These are phyloP conservation scores for Tephrocybe sp. DNA, from an alignment of 768 basidiomycete genomes.

Conservation along the genomic window DNA sequence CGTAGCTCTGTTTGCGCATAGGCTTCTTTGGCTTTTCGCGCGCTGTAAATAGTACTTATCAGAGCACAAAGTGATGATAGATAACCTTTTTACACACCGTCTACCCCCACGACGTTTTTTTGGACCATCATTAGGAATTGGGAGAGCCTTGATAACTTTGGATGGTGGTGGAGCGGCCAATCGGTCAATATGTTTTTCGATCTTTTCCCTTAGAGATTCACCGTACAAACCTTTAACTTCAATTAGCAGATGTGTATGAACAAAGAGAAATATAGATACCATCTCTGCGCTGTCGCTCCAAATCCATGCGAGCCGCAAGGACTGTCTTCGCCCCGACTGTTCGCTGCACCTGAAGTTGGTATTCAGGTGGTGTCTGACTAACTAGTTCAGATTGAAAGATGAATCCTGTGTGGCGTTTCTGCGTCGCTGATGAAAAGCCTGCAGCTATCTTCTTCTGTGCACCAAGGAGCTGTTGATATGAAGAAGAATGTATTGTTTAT, in stretches of 20 bases:
- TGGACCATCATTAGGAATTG: conserved; percentile 91
- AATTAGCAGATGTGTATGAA: background rate
- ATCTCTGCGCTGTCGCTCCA: conserved; percentile 80
- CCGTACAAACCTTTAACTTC: conserved; percentile 68
- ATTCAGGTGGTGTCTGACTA: conserved; percentile 81
- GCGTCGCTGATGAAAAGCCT: conserved; percentile 85
- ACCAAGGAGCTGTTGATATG: conserved; percentile 70
- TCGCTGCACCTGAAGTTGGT: conserved; percentile 88
- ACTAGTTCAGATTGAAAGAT: conserved; percentile 93
- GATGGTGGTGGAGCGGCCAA: conserved; percentile 92
- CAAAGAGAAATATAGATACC: conserved; percentile 39
- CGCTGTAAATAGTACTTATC: conserved; percentile 44
- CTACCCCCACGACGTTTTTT: conserved; percentile 96
- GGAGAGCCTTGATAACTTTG: conserved; percentile 90
- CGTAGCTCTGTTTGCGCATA: conserved; percentile 96
- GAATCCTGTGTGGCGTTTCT: conserved; percentile 93
- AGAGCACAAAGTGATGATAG: conserved; percentile 1
- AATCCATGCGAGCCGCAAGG: conserved; percentile 89
- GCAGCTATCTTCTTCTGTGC: conserved; percentile 91
- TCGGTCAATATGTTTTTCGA: conserved; percentile 91
- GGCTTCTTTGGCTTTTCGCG: conserved; percentile 97
- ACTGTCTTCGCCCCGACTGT: conserved; percentile 92
- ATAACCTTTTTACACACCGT: conserved; percentile 50
- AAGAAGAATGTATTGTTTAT: background rate
- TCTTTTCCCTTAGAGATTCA: conserved; percentile 72